These are phyloP conservation scores for Neurospora terricola DNA, from an alignment of 495 filamentous ascomycete species.

Conservation along the genomic window DNA sequence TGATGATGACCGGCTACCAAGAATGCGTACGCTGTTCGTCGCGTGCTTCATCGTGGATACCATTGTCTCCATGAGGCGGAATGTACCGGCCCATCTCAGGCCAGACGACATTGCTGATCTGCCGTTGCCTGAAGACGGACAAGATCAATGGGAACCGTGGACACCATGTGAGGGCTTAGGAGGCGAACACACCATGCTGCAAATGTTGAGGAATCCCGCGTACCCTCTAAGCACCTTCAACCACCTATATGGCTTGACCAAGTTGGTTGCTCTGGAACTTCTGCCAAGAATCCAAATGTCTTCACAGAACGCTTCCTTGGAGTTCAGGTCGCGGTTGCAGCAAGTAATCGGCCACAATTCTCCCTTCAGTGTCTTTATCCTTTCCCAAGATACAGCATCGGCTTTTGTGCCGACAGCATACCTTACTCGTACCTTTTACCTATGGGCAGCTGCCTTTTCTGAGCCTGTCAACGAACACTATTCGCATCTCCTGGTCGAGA, in stretches of 20 bases:
- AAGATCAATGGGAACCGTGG: conserved; percentile 70
- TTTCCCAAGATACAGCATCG: not conserved
- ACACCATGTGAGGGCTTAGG: conserved; percentile 40
- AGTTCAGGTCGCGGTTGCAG: conserved; percentile 3
- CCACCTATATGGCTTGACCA: conserved; percentile 28
- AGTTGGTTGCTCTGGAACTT: conserved; percentile 4
- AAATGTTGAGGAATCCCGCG: conserved; percentile 39
- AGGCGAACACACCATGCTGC: conserved; percentile 16
- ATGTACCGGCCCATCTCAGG: conserved; percentile 42
- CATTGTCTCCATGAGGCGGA: conserved; percentile 47
- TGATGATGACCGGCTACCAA: conserved; percentile 23
- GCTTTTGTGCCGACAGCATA: conserved; percentile 17
- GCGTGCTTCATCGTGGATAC: conserved; percentile 61
- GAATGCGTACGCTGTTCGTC: conserved; percentile 42
- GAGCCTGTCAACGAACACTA: conserved; percentile 2
- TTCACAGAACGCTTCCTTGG: not conserved
- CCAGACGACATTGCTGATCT: conserved; percentile 35
- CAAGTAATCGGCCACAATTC: conserved; percentile 5
- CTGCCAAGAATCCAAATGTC: not conserved
- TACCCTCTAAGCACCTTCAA: conserved; percentile 57
- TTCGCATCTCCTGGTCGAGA: conserved; percentile 7
- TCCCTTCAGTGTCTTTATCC: conserved; percentile 8
- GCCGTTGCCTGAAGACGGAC: conserved; percentile 49
- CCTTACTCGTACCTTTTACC: conserved; percentile 10
- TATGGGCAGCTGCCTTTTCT: conserved; percentile 9